Conservation (phyloP, 169 alveolate species). For the Cryptosporidium viatorum region DNA sequence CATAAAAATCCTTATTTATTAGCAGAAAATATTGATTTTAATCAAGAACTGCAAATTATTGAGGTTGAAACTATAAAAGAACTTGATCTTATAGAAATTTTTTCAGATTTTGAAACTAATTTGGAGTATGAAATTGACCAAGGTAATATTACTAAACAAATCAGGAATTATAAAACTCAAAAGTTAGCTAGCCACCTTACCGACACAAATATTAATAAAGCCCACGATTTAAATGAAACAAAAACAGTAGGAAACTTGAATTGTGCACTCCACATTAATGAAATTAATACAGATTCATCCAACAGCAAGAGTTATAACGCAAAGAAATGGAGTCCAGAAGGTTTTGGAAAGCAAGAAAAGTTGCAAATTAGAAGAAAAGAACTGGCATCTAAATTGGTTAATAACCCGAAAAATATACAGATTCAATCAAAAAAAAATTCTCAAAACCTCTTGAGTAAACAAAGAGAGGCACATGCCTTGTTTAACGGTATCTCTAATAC, state of each 20-base stretch:
- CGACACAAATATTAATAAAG: neutral
- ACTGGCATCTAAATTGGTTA: neutral
- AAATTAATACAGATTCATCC: neutral
- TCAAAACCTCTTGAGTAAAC: slow-evolving; percentile 5
- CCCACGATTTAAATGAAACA: neutral
- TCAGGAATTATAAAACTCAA: neutral
- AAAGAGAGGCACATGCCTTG: slow-evolving; percentile 44
- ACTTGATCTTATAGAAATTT: neutral
- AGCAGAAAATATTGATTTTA: neutral
- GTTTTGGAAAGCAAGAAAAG: slow-evolving; percentile 22
- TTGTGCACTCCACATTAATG: neutral
- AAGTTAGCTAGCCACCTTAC: neutral
- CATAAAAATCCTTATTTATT: neutral
- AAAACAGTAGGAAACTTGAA: neutral
- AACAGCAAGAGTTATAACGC: neutral
- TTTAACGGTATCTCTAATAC: slow-evolving; percentile 51
- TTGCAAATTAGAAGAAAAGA: neutral
- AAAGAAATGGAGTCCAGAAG: slow-evolving; percentile 66
- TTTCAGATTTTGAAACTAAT: neutral
- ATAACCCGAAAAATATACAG: neutral
- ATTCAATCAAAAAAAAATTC: neutral
- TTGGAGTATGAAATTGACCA: neutral
- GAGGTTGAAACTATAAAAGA: neutral
- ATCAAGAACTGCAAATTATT: neutral
- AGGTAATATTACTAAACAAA: neutral